Percentiles rank a stretch among this genome's conserved stretches.
These are phyloP conservation scores for Amanita subjunquillea DNA, from an alignment of 768 basidiomycete species.

Conservation along the genomic window DNA sequence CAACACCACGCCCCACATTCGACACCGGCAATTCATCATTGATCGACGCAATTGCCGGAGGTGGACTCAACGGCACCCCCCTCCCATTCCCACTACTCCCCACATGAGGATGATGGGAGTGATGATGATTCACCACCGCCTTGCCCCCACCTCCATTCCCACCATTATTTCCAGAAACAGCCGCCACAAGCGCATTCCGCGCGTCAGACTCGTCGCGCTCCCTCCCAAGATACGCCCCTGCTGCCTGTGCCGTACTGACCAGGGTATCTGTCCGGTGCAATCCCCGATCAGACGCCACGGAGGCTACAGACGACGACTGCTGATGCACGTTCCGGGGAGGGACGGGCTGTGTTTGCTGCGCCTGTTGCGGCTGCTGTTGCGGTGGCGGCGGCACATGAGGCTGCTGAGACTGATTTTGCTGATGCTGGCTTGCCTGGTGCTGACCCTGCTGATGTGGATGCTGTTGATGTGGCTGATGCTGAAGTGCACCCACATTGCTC, in stretches of 20 bases:
- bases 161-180: background rate
- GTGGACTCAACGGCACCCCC: slow-evolving; percentile 8
- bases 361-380: slow-evolving; percentile 5
- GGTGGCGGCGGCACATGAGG: slow-evolving; percentile 3
- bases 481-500: slow-evolving; percentile 9
- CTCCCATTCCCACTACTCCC: slow-evolving; percentile 8
- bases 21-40: slow-evolving; percentile 16
- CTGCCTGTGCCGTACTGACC: slow-evolving; percentile 8
- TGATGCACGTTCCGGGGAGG: slow-evolving; percentile 4
- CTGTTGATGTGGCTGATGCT: slow-evolving; percentile 10
- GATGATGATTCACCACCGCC: background rate
- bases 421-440: no score
- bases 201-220: slow-evolving; percentile 6
- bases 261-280: slow-evolving; percentile 18
- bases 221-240: background rate
- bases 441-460: background rate
- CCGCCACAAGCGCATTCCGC: slow-evolving; percentile 1
- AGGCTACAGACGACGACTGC: slow-evolving; percentile 11
- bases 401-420: background rate
- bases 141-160: background rate
- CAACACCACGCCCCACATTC: slow-evolving; percentile 12
- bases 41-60: slow-evolving; percentile 5
- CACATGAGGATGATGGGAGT: slow-evolving; percentile 5
- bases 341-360: slow-evolving; percentile 12
- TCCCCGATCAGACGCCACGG: slow-evolving; percentile 14